Base-by-base conservation (phyloP, 495 filamentous ascomycete species). In the Endocarpon pusillum region DNA sequence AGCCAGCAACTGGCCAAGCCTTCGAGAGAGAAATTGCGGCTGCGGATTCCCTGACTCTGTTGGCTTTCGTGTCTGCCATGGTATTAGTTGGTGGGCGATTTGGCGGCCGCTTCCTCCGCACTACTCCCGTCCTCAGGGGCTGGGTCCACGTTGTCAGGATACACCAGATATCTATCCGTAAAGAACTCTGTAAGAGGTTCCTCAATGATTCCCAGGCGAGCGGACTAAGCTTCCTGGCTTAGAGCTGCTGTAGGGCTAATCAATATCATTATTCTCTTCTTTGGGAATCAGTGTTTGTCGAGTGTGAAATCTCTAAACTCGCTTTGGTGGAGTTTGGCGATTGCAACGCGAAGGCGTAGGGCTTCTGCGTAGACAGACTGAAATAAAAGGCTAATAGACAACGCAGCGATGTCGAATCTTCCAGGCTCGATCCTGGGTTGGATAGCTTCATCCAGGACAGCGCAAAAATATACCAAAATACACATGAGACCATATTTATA, bases 291-390 rank as follows among this genome's bases (percentile, higher is more conserved):
- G 29, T 33, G 42, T 8, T 29, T 32, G 19, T 18, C 18, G 16
- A 41, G 5, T 8, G 33, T 17, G 15, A 45, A 32, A 10, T 38
- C 29, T 9, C 35, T 27, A 3, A 15, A 19, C 4, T 38, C 34
- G 10, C 34, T 14, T 5, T n/a, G 20, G 11, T 39, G 42, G 15
- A 19, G 20, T 2, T 35, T 11, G 3, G 33, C 19, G 11, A 20
- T 17, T 12, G 35, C 34, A 67, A 37, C 19, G 0, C 38, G 39
- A 2, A 48, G 37, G 14, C 45, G 39, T 12, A 43, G 33, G 21
- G 39, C 36, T 22, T 48, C 45, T 10, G 43, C 39, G 30, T 42
- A 48, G 39, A 42, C 32, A 14, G 43, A 43, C 23, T 42, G 40
- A 1, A 43, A 30, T 2, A 43, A 34, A 3, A 39, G 45, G 3